These are phyloP conservation scores for Closterium sp. DNA, from an alignment of 139 green algal species.

Conservation along the genomic window DNA sequence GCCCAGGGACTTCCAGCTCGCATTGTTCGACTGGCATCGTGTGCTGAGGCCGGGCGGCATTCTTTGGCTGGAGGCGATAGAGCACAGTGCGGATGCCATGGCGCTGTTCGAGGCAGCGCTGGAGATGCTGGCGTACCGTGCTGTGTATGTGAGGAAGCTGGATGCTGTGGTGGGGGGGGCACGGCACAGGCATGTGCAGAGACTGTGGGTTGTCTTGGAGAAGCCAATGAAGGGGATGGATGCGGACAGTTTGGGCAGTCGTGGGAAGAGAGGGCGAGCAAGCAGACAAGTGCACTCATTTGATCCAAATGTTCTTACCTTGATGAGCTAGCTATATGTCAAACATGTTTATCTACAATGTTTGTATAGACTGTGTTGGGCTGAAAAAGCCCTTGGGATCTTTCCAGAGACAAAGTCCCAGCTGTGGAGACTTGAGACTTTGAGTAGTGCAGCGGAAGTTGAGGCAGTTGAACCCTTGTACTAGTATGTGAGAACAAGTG, in stretches of 20 bases:
- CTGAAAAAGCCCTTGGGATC: too few species aligned
- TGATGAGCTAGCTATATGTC: too few species aligned
- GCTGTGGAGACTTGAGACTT: too few species aligned
- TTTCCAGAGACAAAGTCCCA: too few species aligned
- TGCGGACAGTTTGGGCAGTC: not conserved
- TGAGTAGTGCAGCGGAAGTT: too few species aligned
- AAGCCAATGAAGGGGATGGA: not conserved
- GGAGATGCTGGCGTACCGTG: not conserved
- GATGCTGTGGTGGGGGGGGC: not conserved
- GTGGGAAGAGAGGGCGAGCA: not conserved
- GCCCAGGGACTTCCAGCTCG: not conserved
- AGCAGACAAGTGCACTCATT: not conserved
- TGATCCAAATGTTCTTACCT: not conserved
- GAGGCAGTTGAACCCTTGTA: too few species aligned
- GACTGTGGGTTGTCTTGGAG: not conserved
- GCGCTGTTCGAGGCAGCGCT: not conserved
- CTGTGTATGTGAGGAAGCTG: not conserved
- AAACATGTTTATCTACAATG: too few species aligned
- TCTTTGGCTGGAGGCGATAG: not conserved
- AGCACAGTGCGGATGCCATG: not conserved
- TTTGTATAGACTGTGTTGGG: too few species aligned
- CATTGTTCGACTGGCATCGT: not conserved
- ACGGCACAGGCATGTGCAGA: not conserved
- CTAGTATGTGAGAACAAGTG: too few species aligned
- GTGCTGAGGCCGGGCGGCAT: not conserved